Evolutionary conservation across 2,329 filamentous ascomycete genomes (phyloP), one percentile per base, ranked within the genome.

Genomic region (Xylariales sp.): DNA sequence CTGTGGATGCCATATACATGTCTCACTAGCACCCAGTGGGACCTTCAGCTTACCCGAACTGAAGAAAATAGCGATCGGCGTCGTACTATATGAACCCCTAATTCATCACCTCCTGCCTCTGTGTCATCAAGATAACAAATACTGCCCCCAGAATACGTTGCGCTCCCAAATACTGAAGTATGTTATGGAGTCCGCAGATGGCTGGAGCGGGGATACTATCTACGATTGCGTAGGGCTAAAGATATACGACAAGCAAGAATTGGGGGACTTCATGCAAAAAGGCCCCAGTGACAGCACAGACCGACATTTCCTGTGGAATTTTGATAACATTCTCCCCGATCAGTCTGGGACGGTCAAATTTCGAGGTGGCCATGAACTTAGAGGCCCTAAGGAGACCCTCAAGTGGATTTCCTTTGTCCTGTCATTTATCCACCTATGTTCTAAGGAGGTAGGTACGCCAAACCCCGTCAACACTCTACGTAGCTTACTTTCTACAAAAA

Each of bases 211-310:
- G 30, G n/a, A 4, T 23, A 23, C 23, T 23, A 8, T 58, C 30
- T 49, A n/a, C 5, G 1, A 3, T 36, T 58, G 23, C 32, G 49
- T 58, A 48, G 39, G 8, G 16, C 16, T 14, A 30, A 8, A 34
- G 5, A 58, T 58, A 9, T 5, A 39, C 16, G 43, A 36, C 5
- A 39, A 23, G 55, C 7, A 49, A 14, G 28, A 49, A 6, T 16
- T 58, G 55, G 49, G 55, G 16, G 43, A 58, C 34, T 41, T 55
- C n/a, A 58, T 58, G 55, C 55, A 58, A n/a, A n/a, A 55, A 34
- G 9, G 18, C n/a, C 12, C 34, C 3, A n/a, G 32, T n/a, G 12
- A 2, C 5, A 16, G 34, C 34, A 28, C 34, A 6, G 30, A 48
- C 8, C 34, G 55, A 10, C 16, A 49, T 39, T 43, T 49, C 3